A percentile compares a stretch with the other conserved stretches of the same genome.
phyloP scores from a whole-genome alignment of 345 rosid genomes.

The Clarkia xantiana region DNA sequence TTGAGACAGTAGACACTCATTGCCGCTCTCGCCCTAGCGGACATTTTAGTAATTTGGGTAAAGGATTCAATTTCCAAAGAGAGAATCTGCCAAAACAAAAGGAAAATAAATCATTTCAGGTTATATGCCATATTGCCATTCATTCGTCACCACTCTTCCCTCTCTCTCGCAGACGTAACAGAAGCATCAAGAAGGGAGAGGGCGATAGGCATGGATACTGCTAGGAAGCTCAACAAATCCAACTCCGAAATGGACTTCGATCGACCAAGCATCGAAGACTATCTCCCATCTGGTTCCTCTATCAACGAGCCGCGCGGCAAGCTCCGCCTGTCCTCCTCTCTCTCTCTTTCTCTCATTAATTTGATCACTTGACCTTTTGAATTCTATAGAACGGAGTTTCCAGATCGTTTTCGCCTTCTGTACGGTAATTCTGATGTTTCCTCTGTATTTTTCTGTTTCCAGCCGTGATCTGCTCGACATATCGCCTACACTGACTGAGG shows the following conservation, averaged over 20 bases:
- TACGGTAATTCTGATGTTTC: not conserved
- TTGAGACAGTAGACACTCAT: no score
- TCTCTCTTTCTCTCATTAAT: not conserved
- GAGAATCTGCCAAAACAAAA: no score
- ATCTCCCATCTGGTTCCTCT: slow-evolving; percentile 86
- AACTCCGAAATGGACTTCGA: slow-evolving; percentile 80
- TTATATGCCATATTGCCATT: not conserved
- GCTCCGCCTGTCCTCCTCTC: slow-evolving; percentile 52
- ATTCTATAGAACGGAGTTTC: not conserved
- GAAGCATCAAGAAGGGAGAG: not conserved
- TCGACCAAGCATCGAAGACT: slow-evolving; percentile 82
- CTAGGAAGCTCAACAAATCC: slow-evolving; percentile 28
- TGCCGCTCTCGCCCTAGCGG: no score
- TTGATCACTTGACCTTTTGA: not conserved
- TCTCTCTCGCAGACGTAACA: not conserved
- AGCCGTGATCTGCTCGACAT: slow-evolving; percentile 91
- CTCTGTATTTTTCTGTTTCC: slow-evolving; percentile 1
- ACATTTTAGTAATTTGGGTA: no score
- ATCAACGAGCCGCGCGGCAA: slow-evolving; percentile 74
- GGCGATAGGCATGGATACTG: not conserved
- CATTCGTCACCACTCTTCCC: not conserved
- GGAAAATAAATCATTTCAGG: no score
- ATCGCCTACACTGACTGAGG: slow-evolving; percentile 81
- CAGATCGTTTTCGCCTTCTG: no score
- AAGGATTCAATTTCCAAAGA: no score